Conservation (phyloP, 495 filamentous ascomycete species). For the Hyaloscypha finlandica region DNA sequence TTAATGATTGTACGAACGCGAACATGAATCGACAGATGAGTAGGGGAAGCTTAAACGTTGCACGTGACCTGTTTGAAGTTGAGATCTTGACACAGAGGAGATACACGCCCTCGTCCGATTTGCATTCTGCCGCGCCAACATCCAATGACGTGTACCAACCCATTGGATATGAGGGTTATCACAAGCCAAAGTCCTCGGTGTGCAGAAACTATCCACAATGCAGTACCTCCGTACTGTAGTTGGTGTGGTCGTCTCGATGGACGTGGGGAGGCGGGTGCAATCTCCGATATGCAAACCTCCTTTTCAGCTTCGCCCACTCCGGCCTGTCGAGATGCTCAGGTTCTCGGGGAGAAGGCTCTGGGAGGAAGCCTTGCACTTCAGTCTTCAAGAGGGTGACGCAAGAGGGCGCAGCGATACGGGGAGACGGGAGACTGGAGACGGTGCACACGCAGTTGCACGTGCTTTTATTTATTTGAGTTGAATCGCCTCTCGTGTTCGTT, state of each 20-base stretch:
- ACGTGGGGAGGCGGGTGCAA: not conserved
- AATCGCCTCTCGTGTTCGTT: not conserved
- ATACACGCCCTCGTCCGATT: not conserved
- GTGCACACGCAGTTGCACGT: not conserved
- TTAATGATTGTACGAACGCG: slow-evolving; percentile 30
- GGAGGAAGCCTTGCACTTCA: not conserved
- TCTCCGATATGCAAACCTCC: not conserved
- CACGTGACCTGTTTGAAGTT: not conserved
- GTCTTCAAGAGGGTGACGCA: not conserved
- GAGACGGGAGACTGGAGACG: not conserved
- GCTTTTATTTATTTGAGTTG: not conserved
- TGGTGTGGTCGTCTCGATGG: not conserved
- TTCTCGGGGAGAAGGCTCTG: not conserved
- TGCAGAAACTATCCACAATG: not conserved
- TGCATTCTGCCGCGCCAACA: not conserved
- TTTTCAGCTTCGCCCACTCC: not conserved
- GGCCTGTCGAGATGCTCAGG: not conserved
- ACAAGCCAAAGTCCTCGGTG: slow-evolving; percentile 2
- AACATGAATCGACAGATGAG: not conserved
- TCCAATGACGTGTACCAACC: not conserved
- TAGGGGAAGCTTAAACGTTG: not conserved
- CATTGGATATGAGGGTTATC: slow-evolving; percentile 1
- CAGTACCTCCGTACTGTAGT: not conserved
- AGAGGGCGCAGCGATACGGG: not conserved
- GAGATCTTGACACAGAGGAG: not conserved